Evolutionary conservation across 176 grass and related monocot species (phyloP), one percentile per base, ranked within the genome.

Genomic region (Avena atlantica): DNA sequence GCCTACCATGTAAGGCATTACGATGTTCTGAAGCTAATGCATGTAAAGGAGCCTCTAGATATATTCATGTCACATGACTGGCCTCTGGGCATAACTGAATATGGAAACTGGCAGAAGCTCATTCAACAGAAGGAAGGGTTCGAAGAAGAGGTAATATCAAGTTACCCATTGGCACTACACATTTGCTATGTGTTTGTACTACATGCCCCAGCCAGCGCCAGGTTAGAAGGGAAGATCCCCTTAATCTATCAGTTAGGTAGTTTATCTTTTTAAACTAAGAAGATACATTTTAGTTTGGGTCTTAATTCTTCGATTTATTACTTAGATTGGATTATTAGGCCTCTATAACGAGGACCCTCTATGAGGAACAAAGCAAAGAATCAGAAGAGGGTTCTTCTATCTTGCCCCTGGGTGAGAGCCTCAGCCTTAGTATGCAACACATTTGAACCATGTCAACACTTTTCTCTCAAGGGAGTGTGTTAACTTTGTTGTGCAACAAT

Each of bases 21-120:
- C 51, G 94, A 98, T 87, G 94, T 93, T 83, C 80, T 93, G 47
- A 96, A 98, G 77, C 90, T 96, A 79, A 88, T 94, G 92, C 84
- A 91, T 76, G 68, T 98, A 76, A 86, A 96, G 83, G 90, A 96
- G 78, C 94, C 92, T 60, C 61, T 93, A 81, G 94, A 98, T 90
- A 90, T 96, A 92, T 96, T 98, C 89, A 81, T 98, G 20, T 98
- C 97, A 25, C 97, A 98, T 90, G 94, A 98, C 88, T 98, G 97
- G 97, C 94, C 94, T 76, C n/a, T 96, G 73, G 94, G 92, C 71
- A 94, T 98, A 81, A 96, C 94, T 63, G 94, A 98, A 84, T 98
- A 98, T 87, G 97, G 94, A 88, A 82, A 94, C 77, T 83, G 90
- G 85, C 49, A 96, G 92, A 91, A 76, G 69, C 94, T 96, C 80